Evolutionary conservation across 2,329 filamentous ascomycete genomes (phyloP).

Genomic region (Atkinsonella hypoxylon): DNA sequence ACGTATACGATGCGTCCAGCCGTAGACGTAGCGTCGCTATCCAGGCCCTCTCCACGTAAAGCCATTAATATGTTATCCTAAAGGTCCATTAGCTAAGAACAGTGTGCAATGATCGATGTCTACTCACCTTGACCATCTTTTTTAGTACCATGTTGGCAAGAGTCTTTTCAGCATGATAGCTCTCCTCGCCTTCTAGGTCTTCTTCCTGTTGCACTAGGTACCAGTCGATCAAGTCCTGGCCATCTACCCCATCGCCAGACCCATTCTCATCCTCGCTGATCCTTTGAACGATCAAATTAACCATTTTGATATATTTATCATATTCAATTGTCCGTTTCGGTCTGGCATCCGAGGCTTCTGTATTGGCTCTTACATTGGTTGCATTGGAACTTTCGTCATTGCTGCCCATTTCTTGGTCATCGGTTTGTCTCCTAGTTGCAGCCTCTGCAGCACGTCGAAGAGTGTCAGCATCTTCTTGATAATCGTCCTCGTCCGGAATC

Average conservation of each 20-base stretch:
- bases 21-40: constrained; percentile 31
- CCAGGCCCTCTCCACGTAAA: constrained; percentile 51
- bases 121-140: constrained; percentile 83
- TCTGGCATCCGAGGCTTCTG: constrained; percentile 19
- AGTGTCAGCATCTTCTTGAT: constrained; percentile 32
- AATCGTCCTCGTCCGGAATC: constrained; percentile 63
- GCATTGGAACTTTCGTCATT: constrained; percentile 24
- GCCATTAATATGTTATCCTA: constrained; percentile 83
- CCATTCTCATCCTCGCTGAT: constrained; percentile 72
- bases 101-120: constrained; percentile 8
- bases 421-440: constrained; percentile 32
- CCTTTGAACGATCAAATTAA: constrained; percentile 72
- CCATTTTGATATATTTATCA: constrained; percentile 85
- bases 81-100: constrained; percentile 21
- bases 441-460: constrained; percentile 28
- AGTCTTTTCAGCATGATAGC: constrained; percentile 61
- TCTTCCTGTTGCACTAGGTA: constrained; percentile 87
- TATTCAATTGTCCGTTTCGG: constrained; percentile 83
- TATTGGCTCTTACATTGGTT: constrained; percentile 14
- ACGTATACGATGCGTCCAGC: constrained; percentile 56
- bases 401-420: constrained; percentile 31
- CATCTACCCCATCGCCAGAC: constrained; percentile 71
- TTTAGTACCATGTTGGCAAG: constrained; percentile 78
- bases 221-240: constrained; percentile 72
- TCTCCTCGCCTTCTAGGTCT: constrained; percentile 69